Evolutionary conservation across 768 basidiomycete genomes (phyloP).

Genomic region (Auricularia auricula-judae): DNA sequence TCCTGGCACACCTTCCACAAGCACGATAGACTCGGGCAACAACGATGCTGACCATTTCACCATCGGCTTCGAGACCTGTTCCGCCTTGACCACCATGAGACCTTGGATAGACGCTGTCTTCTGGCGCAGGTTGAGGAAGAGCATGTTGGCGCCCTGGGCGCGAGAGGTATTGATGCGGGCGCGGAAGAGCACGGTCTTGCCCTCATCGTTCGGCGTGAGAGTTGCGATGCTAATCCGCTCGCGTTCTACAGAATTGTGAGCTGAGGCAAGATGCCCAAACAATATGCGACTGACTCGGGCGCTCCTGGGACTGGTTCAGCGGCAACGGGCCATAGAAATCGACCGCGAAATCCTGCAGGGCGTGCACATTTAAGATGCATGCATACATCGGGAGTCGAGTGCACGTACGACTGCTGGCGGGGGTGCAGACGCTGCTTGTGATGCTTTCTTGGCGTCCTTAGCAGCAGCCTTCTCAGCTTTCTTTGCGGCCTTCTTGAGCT

Average conservation of each 20-base stretch:
- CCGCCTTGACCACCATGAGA: slow-evolving; percentile 57
- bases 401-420: slow-evolving; percentile 40
- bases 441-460: slow-evolving; percentile 68
- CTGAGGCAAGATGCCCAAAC: not conserved
- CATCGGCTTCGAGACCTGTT: slow-evolving; percentile 92
- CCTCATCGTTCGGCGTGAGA: slow-evolving; percentile 51
- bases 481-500: slow-evolving; percentile 86
- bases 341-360: slow-evolving; percentile 55
- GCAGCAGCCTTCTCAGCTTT: slow-evolving; percentile 85
- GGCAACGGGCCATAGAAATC: slow-evolving; percentile 82
- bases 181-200: slow-evolving; percentile 69
- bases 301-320: slow-evolving; percentile 82
- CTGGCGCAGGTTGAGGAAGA: slow-evolving; percentile 87
- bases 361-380: slow-evolving; percentile 9
- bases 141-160: slow-evolving; percentile 91
- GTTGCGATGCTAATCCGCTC: slow-evolving; percentile 53
- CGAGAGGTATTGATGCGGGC: slow-evolving; percentile 87
- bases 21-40: slow-evolving; percentile 79
- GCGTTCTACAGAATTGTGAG: slow-evolving; percentile 31
- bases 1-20: slow-evolving; percentile 46
- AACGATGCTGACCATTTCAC: slow-evolving; percentile 79
- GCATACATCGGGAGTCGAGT: not conserved
- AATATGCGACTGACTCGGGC: slow-evolving; percentile 25
- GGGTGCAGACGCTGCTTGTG: slow-evolving; percentile 55
- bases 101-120: slow-evolving; percentile 80